A percentile compares a stretch with the other conserved stretches of the same genome.
Evolutionary conservation across 2,329 filamentous ascomycete genomes (phyloP).

Genomic region (Immersiporthe knoxdaviesiana): DNA sequence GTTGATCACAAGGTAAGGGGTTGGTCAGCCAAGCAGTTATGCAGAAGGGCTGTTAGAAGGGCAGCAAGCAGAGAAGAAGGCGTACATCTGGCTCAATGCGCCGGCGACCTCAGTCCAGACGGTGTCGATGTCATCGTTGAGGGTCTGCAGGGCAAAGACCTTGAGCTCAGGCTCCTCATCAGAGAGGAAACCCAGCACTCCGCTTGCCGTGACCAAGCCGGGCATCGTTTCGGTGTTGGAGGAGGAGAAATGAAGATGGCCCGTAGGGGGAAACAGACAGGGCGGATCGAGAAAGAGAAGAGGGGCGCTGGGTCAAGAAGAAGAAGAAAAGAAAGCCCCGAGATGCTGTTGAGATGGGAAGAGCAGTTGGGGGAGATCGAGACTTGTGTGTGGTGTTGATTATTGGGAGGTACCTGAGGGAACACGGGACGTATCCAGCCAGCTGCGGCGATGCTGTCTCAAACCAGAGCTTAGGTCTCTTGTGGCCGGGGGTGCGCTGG

Average conservation of each 20-base stretch:
- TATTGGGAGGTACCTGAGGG: not conserved
- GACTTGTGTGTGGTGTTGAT: not conserved
- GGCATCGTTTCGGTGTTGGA: slow-evolving; percentile 66
- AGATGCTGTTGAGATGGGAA: not conserved
- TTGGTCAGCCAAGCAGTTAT: slow-evolving; percentile 22
- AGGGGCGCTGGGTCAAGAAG: not conserved
- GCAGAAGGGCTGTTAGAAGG: no score
- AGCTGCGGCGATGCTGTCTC: slow-evolving; percentile 11
- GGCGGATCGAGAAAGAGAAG: no score
- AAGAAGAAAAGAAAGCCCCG: not conserved
- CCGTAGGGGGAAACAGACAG: slow-evolving; percentile 7
- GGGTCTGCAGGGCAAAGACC: slow-evolving; percentile 90
- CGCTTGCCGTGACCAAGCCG: slow-evolving; percentile 89
- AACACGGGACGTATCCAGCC: not conserved
- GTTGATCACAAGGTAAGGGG: slow-evolving; percentile 25
- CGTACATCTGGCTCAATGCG: slow-evolving; percentile 88
- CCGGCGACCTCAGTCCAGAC: slow-evolving; percentile 97
- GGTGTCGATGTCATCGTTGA: slow-evolving; percentile 95
- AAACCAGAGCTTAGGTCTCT: not conserved
- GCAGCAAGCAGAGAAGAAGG: not conserved
- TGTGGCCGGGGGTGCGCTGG: not conserved
- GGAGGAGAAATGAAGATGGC: slow-evolving; percentile 7
- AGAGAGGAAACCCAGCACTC: slow-evolving; percentile 91
- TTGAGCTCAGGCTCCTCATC: slow-evolving; percentile 94
- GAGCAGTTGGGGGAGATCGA: not conserved